Evolutionary conservation across 139 green algal species (phyloP), one percentile per base, ranked within the genome.

Genomic region (Picochlorum sp.): DNA sequence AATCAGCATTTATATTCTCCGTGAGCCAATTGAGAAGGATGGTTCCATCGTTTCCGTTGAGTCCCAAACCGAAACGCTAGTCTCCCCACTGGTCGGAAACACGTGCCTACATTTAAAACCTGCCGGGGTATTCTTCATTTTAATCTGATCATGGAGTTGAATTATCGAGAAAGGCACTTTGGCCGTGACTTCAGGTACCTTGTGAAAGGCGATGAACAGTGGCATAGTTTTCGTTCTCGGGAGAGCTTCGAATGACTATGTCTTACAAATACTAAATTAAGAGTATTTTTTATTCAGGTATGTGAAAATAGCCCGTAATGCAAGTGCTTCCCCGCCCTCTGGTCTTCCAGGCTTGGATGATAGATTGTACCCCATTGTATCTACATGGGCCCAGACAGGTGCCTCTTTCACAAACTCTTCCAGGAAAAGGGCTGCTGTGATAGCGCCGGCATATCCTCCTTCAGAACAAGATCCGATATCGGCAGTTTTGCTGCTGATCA

Each of bases 371-470:
- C 49, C 57, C 6, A 71, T 71, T 54, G 83, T 89, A 67, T 90
- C 83, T 5, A 90, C 69, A 56, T 90, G 83, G 30, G 86, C 13
- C 82, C 81, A 89, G 9, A 57, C 47, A n/a, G 66, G 59, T 18
- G 21, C 49, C 4, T 72, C 66, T 38, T 86, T 73, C 1, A 85
- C 63, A 71, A 83, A 90, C 67, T 87, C 60, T 75, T 94, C 84
- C 30, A 98, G 72, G 75, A 96, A 98, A 6, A 98, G 77, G 3
- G 85, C 83, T 3, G 91, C 92, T 2, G 85, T 96, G 71, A 98
- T 98, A 62, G 83, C 73, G n/a, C 89, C 91, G 7, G 75, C 88
- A 30, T 63, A 76, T n/a, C 78, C 63, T 23, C 63, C 73, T 52
- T 28, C 72, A 5, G 26, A 18, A 41, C 49, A 63, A 24, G 18